A percentile compares a stretch with the other conserved stretches of the same genome.
phyloP scores from a whole-genome alignment of 805 yeast species.

The Teunomyces aglyptinius region DNA sequence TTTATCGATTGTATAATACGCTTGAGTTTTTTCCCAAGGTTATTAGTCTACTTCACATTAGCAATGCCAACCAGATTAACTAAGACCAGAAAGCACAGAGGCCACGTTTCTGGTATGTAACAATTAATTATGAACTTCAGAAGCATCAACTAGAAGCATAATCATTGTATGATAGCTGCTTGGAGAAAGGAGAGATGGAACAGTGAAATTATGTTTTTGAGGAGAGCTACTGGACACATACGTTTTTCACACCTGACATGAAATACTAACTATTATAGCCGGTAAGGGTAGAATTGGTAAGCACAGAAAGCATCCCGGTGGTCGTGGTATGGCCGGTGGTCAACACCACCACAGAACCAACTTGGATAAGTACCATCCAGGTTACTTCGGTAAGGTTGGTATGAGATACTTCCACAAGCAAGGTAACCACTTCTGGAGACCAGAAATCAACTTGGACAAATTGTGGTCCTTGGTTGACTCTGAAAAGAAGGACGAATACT shows the following conservation, averaged over 20 bases:
- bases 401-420: slow-evolving; percentile 99
- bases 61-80: slow-evolving; percentile 98
- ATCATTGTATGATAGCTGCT: neutral
- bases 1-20: slow-evolving; percentile 5
- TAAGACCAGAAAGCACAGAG: slow-evolving; percentile 99
- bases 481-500: slow-evolving; percentile 91
- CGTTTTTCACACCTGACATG: neutral
- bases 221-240: neutral
- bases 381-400: slow-evolving; percentile 99
- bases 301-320: slow-evolving; percentile 99
- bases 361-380: slow-evolving; percentile 99
- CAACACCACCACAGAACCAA: slow-evolving; percentile 99
- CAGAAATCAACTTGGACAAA: slow-evolving; percentile 96
- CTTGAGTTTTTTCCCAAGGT: slow-evolving; percentile 1
- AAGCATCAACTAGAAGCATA: neutral
- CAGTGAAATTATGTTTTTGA: neutral
- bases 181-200: neutral
- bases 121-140: neutral
- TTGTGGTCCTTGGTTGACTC: slow-evolving; percentile 96
- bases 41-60: slow-evolving; percentile 14
- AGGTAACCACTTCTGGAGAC: slow-evolving; percentile 93
- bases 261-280: slow-evolving; percentile 60
- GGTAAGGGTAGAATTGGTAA: slow-evolving; percentile 99
- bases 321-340: slow-evolving; percentile 99
- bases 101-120: slow-evolving; percentile 98